A percentile compares a stretch with the other conserved stretches of the same genome.
phyloP scores from a whole-genome alignment of 495 filamentous ascomycete genomes.

The Hyaloscypha bicolor region DNA sequence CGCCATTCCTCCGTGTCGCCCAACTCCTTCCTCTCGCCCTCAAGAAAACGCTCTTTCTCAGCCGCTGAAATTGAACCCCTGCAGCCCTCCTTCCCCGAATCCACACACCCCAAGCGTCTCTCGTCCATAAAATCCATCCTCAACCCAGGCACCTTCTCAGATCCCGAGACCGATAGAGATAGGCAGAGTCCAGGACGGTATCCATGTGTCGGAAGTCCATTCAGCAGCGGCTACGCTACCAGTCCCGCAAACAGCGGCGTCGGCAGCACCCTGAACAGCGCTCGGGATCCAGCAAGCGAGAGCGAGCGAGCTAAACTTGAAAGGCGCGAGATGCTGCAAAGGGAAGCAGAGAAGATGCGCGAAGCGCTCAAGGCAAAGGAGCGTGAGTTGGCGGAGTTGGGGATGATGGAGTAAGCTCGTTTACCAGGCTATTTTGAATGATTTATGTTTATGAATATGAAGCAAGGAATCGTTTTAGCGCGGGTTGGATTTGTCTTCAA shows the following conservation, averaged over 20 bases:
- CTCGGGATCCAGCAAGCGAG: conserved; percentile 42
- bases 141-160: conserved; percentile 51
- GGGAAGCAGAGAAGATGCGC: conserved; percentile 77
- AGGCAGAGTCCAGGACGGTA: conserved; percentile 20
- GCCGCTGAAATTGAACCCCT: conserved; percentile 48
- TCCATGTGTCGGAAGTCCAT: conserved; percentile 13
- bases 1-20: conserved; percentile 51
- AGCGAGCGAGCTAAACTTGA: conserved; percentile 61
- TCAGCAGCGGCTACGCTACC: conserved; percentile 34
- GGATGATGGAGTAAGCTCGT: conserved; percentile 12
- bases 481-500: not conserved
- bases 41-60: conserved; percentile 69
- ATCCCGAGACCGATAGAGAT: conserved; percentile 16
- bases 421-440: not conserved
- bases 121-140: conserved; percentile 82
- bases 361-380: conserved; percentile 76
- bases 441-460: not conserved
- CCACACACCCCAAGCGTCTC: conserved; percentile 57
- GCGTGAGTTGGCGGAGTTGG: conserved; percentile 71
- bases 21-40: conserved; percentile 52
- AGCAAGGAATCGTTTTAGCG: not conserved
- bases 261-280: conserved; percentile 37
- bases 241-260: conserved; percentile 23
- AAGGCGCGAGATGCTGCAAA: conserved; percentile 64
- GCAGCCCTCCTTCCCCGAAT: conserved; percentile 18